Base-by-base conservation (phyloP, 352 stramenopile genomes). In the Plasmopara halstedii region DNA sequence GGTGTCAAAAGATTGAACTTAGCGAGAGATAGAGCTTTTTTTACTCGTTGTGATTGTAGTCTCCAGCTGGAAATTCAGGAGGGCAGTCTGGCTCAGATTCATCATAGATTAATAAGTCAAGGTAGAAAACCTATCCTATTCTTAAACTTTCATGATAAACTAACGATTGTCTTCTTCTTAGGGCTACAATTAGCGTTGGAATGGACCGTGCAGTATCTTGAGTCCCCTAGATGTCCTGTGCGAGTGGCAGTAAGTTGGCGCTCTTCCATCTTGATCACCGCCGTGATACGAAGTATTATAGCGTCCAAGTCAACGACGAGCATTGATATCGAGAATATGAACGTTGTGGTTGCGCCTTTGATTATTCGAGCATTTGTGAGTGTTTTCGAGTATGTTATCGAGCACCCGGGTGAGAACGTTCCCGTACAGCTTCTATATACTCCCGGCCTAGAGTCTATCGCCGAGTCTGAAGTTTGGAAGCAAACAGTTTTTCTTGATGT, bases 201-300 rank as follows among this genome's bases (percentile, higher is more conserved):
- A 17, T 86, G 71, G 69, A 65, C 55, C 15, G 17, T 78, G n/a
- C 52, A 55, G 10, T 80, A 78, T 37, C 45, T 85, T 2, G 58
- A 70, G 1, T 54, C 68, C 22, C 42, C 57, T 1, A 34, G n/a
- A 0, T 82, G 73, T 37, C 68, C 73, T 6, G 53, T 80, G 9
- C 64, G 67, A 2, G 32, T 75, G 7, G 31, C 50, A 4, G 44
- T 85, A 14, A 61, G 74, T 53, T 83, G 73, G 70, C 76, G 68
- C 46, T 53, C 67, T 7, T 43, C 37, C 6, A 29, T 36, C 0
- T 58, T 57, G 4, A 15, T 85, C 14, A 53, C 62, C 19, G 70
- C 68, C 3, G 50, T 82, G 13, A 56, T 83, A 17, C 60, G 67
- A 3, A 50, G 64, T 10, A 60, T 83, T 11, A 14, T 86, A n/a